Conservation (phyloP, 441 rosid genomes). For the Flueggea neowawraea region DNA sequence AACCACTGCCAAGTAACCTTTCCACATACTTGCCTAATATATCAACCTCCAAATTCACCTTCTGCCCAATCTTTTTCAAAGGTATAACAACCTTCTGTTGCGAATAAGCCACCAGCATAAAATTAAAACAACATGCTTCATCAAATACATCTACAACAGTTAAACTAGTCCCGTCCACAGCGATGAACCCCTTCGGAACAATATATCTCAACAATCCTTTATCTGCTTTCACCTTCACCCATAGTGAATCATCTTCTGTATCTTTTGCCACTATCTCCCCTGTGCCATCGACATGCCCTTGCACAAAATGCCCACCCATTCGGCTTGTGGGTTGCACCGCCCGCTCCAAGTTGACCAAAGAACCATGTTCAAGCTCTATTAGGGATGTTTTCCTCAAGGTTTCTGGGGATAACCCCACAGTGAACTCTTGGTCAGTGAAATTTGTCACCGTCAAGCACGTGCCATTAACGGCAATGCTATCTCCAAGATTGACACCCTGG, state of each 20-base stretch:
- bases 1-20: slow-evolving; percentile 66
- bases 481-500: slow-evolving; percentile 66
- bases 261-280: slow-evolving; percentile 69
- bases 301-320: slow-evolving; percentile 97
- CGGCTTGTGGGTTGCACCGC: slow-evolving; percentile 74
- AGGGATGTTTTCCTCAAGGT: slow-evolving; percentile 75
- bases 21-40: slow-evolving; percentile 92
- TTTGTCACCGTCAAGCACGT: slow-evolving; percentile 86
- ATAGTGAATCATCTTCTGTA: slow-evolving; percentile 68
- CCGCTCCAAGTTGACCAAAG: slow-evolving; percentile 84
- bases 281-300: slow-evolving; percentile 93
- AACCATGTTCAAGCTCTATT: slow-evolving; percentile 59
- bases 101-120: slow-evolving; percentile 83
- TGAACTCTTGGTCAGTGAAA: slow-evolving; percentile 54
- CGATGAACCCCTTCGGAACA: slow-evolving; percentile 85
- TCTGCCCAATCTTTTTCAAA: slow-evolving; percentile 65
- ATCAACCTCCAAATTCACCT: slow-evolving; percentile 91
- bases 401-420: slow-evolving; percentile 72
- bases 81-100: slow-evolving; percentile 77
- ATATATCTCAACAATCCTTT: slow-evolving; percentile 53
- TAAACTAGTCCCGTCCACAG: slow-evolving; percentile 89
- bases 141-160: slow-evolving; percentile 86
- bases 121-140: slow-evolving; percentile 66
- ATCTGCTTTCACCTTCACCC: slow-evolving; percentile 71
- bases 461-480: slow-evolving; percentile 83